These are phyloP conservation scores for Ophiorrhiza pumila DNA, from an alignment of 257 asterid genomes.

Conservation along the genomic window DNA sequence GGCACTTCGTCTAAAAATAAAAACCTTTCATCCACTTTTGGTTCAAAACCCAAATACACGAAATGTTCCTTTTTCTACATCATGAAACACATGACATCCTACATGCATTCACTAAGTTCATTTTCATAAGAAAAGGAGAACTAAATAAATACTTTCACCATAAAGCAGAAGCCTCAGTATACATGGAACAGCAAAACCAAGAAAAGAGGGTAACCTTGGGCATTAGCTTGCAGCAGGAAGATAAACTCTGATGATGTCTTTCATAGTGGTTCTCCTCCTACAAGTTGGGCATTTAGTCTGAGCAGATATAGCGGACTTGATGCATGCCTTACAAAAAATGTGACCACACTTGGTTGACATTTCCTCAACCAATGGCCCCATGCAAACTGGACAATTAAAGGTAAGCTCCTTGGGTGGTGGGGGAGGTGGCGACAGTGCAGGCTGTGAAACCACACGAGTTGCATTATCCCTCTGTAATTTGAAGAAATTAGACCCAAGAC, in stretches of 20 bases:
- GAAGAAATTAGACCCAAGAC: not conserved
- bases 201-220: conserved; percentile 35
- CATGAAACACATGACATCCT: not conserved
- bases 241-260: conserved; percentile 69
- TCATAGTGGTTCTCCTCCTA: conserved; percentile 59
- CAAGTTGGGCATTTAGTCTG: conserved; percentile 91
- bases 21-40: no score
- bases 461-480: conserved; percentile 35
- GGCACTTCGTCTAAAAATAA: not conserved
- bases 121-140: not conserved
- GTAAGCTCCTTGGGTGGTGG: conserved; percentile 58
- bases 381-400: conserved; percentile 88
- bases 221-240: conserved; percentile 61
- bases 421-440: conserved; percentile 33
- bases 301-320: conserved; percentile 71
- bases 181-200: not conserved
- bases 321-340: conserved; percentile 88
- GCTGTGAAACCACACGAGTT: conserved; percentile 15
- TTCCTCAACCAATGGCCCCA: conserved; percentile 80
- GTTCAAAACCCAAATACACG: not conserved
- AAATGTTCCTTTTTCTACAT: not conserved
- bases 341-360: conserved; percentile 87
- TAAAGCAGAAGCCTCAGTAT: not conserved
- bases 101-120: not conserved
- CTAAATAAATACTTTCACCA: not conserved